Conservation (phyloP, 1,139 yeast species). For the Meyerozyma smithsonii region DNA sequence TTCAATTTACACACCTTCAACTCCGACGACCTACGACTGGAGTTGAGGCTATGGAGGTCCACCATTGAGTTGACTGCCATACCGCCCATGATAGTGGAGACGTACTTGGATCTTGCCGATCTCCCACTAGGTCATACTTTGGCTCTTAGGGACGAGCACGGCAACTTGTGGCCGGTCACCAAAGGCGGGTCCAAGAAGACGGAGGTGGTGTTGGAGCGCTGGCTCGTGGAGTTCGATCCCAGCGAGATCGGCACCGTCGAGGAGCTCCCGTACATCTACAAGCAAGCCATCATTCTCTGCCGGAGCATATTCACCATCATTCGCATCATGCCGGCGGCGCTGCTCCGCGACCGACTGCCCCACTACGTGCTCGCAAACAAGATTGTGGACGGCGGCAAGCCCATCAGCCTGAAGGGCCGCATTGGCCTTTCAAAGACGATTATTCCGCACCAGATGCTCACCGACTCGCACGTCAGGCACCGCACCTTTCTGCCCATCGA, state of each 20-base stretch:
- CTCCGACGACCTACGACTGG: conserved; percentile 48
- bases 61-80: conserved; percentile 34
- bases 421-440: conserved; percentile 76
- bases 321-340: conserved; percentile 60
- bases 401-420: conserved; percentile 77
- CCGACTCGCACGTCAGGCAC: conserved; percentile 53
- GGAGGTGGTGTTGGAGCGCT: conserved; percentile 86
- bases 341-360: neutral
- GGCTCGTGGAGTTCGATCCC: conserved; percentile 78
- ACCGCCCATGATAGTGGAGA: conserved; percentile 84
- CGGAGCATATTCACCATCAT: conserved; percentile 67
- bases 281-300: conserved; percentile 68
- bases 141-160: conserved; percentile 50
- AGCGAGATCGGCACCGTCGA: conserved; percentile 26
- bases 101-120: conserved; percentile 67
- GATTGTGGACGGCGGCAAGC: conserved; percentile 69
- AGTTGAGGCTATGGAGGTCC: conserved; percentile 56
- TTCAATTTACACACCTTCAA: conserved; percentile 58
- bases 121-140: conserved; percentile 59
- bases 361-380: conserved; percentile 45
- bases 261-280: conserved; percentile 68
- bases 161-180: conserved; percentile 47
- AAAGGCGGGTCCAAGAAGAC: conserved; percentile 51
- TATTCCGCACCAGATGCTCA: conserved; percentile 38
- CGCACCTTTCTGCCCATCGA: conserved; percentile 63